Base-by-base conservation (phyloP, 208 protist genomes). In the Herpetomonas samuelpessoai region DNA sequence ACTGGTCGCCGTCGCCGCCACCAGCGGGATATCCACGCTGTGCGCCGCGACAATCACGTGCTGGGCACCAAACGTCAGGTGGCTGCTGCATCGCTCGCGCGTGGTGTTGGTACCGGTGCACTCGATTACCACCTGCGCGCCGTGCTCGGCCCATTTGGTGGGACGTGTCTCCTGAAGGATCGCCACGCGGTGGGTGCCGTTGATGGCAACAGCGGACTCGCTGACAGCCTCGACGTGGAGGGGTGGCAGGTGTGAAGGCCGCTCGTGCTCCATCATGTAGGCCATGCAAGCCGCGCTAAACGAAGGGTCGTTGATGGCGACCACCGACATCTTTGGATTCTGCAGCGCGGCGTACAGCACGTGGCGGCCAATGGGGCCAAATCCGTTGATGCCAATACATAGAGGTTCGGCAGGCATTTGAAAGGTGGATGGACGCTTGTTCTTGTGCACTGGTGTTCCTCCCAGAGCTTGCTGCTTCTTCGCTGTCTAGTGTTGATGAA, bases 1-100 rank as follows among this genome's bases (percentile, higher is more conserved):
- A n/a, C n/a, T n/a, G n/a, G n/a, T n/a, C n/a, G n/a, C n/a, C n/a
- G n/a, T 98, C 53, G 95, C 80, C 39, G 99, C 97, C 45, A 98
- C 93, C 54, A 92, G 93, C 1, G 88, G 81, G 29, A 57, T 71
- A 62, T 99, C 97, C 4, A 72, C 67, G 29, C 97, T 95, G 44
- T 98, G 97, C n/a, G 97, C 98, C 10, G 96, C 95, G 76, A 99
- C 97, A 64, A 99, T 78, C 45, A 99, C 97, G 65, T 97, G 92
- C 74, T 97, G 97, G 44, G 91, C 96, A 49, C 96, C 93, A 49
- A 76, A 86, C 16, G 89, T 83, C 6, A 99, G 28, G 66, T 99
- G 98, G 6, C 61, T 71, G 52, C 57, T 56, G 54, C 88, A 93
- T 9, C 79, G 84, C 27, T 96, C 96, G 7, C 68, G 74, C 14